These are phyloP conservation scores for Tetraselmis chui DNA, from an alignment of 139 green algal genomes.

Conservation along the genomic window DNA sequence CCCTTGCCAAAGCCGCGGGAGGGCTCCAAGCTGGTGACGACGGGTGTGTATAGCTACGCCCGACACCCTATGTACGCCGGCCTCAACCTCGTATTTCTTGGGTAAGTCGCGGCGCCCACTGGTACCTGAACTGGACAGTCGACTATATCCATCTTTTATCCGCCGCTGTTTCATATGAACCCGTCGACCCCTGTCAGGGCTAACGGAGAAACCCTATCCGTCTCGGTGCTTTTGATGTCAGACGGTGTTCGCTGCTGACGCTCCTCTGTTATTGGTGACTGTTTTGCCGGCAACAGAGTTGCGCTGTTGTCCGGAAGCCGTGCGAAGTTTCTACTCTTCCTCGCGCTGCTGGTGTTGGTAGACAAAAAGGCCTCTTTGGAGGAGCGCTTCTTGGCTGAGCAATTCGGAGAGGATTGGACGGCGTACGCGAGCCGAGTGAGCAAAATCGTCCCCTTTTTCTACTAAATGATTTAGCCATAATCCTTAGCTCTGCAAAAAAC, in stretches of 20 bases:
- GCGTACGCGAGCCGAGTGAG: not conserved
- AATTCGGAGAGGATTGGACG: not conserved
- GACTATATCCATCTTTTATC: too few species aligned
- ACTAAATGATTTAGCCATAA: too few species aligned
- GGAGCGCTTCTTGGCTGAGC: not conserved
- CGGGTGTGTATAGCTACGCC: not conserved
- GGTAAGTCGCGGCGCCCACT: too few species aligned
- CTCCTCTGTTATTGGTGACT: not conserved
- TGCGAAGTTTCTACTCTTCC: not conserved
- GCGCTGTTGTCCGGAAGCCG: not conserved
- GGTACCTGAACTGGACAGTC: too few species aligned
- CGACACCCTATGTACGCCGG: conserved; percentile 15
- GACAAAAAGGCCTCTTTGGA: not conserved
- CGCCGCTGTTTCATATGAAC: too few species aligned
- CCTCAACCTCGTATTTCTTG: not conserved
- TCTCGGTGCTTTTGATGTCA: too few species aligned
- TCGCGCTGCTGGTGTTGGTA: not conserved
- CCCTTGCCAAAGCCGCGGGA: not conserved
- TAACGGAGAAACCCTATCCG: too few species aligned
- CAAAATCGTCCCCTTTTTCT: not conserved
- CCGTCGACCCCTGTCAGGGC: too few species aligned
- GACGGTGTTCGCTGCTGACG: too few species aligned
- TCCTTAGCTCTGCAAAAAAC: too few species aligned
- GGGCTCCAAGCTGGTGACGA: not conserved
- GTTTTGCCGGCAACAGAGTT: not conserved